Percentiles rank a stretch among this genome's conserved stretches.
Conservation (phyloP, 2,329 filamentous ascomycete species). For the Penicillium sp. region DNA sequence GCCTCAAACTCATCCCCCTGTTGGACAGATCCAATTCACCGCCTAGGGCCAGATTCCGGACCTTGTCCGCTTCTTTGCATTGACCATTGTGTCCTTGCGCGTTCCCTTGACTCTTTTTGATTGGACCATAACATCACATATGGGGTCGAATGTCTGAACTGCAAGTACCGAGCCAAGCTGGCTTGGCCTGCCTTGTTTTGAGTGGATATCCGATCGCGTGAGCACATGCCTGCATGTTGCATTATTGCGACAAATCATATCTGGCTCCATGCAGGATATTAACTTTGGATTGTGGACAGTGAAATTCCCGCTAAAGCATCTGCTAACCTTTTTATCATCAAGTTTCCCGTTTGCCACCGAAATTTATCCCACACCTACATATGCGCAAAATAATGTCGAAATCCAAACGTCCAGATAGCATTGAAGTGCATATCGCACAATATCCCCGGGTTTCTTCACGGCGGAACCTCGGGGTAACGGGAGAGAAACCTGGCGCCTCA, state of each 20-base stretch:
- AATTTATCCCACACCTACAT: background rate
- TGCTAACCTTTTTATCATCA: no score
- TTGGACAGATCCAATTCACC: slow-evolving; percentile 55
- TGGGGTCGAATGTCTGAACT: slow-evolving; percentile 62
- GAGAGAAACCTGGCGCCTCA: no score
- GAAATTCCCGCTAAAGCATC: no score
- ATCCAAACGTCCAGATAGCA: background rate
- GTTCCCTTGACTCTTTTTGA: slow-evolving; percentile 44
- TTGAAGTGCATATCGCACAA: background rate
- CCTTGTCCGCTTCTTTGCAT: slow-evolving; percentile 55
- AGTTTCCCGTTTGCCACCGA: no score
- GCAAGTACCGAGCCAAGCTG: slow-evolving; percentile 60
- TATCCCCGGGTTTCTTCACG: background rate
- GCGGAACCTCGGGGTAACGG: no score
- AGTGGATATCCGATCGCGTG: slow-evolving; percentile 61
- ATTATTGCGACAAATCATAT: slow-evolving; percentile 35
- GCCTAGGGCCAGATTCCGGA: slow-evolving; percentile 60
- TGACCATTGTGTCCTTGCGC: slow-evolving; percentile 58
- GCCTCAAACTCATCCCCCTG: slow-evolving; percentile 56
- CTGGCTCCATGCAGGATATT: background rate
- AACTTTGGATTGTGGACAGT: slow-evolving; percentile 41
- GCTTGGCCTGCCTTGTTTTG: slow-evolving; percentile 47
- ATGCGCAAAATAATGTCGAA: background rate
- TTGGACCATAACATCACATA: slow-evolving; percentile 63
- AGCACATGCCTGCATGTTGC: slow-evolving; percentile 49